Evolutionary conservation across 2,329 filamentous ascomycete genomes (phyloP), one percentile per base, ranked within the genome.

Genomic region (Stagonosporopsis cucurbitacearum): DNA sequence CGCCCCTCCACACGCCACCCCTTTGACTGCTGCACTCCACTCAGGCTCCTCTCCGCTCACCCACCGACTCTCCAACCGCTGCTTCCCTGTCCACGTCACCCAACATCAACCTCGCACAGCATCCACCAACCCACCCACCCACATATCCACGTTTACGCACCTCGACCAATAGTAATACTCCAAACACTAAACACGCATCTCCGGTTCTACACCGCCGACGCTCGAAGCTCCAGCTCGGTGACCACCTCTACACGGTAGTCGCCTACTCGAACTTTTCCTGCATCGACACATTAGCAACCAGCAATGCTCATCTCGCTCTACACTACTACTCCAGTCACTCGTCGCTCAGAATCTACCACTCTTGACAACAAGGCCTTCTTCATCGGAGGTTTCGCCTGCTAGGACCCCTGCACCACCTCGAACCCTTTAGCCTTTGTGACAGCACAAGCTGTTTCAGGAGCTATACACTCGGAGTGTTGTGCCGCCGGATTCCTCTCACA

Each of bases 301-400:
- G 53, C 48, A 20, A 77, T 77, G 75, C 64, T 66, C 68, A 65
- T 64, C 65, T 64, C 65, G 60, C 63, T 65, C 65, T 60, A 64
- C 60, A 52, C 54, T 58, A 63, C 62, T 66, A 68, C 75, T 75
- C 72, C 75, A 76, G 75, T 77, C 75, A 76, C 67, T 71, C 69
- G 75, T 76, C 75, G 70, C 75, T 74, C 75, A 75, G 73, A 68
- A 67, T 64, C 73, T 69, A 72, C 71, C 72, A 67, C 59, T 67
- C 65, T 63, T 60, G 64, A 63, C 70, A 74, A 72, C 75, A 77
- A 77, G 74, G 65, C 73, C 71, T 75, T 74, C 67, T 57, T 60
- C 60, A 63, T 63, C 56, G 68, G 65, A 75, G 70, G 66, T 64
- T 67, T 70, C 65, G 65, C 68, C 67, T 75, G 66, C 68, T 76